Percentiles rank a stretch among this genome's conserved stretches.
Conservation (phyloP, 192 early-diverging fungal genomes). For the Lobosporangium transversale region DNA sequence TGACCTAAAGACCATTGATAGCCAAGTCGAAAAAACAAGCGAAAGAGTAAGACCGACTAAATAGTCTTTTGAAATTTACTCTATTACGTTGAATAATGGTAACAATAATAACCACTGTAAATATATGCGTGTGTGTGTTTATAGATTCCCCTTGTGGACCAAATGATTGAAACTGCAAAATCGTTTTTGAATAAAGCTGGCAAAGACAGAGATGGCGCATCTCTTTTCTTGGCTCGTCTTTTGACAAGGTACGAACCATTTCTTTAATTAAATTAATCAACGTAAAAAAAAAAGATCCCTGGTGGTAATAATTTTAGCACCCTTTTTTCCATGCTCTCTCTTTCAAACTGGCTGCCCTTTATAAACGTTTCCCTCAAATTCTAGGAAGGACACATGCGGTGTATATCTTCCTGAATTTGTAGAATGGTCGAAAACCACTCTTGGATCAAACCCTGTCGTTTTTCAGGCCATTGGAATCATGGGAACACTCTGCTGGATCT, state of each 20-base stretch:
- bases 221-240: slow-evolving; percentile 83
- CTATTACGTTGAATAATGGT: neutral
- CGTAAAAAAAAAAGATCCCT: no score
- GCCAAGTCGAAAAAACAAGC: slow-evolving; percentile 53
- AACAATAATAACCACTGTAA: neutral
- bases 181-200: slow-evolving; percentile 74
- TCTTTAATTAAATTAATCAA: no score
- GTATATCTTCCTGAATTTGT: slow-evolving; percentile 73
- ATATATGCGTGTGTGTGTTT: neutral
- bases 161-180: slow-evolving; percentile 76
- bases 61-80: neutral
- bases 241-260: slow-evolving; percentile 68
- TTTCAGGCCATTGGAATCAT: slow-evolving; percentile 69
- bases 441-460: slow-evolving; percentile 11
- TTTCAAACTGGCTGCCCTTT: neutral
- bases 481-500: slow-evolving; percentile 70
- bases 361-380: neutral
- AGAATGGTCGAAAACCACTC: slow-evolving; percentile 68
- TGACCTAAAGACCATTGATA: slow-evolving; percentile 89
- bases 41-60: slow-evolving; percentile 28
- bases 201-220: slow-evolving; percentile 88
- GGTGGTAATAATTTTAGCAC: no score
- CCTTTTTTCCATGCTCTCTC: no score
- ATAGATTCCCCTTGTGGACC: slow-evolving; percentile 69
- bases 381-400: slow-evolving; percentile 72